Base-by-base conservation (phyloP, 164 flowering plant genomes). In the Aristolochia contorta region DNA sequence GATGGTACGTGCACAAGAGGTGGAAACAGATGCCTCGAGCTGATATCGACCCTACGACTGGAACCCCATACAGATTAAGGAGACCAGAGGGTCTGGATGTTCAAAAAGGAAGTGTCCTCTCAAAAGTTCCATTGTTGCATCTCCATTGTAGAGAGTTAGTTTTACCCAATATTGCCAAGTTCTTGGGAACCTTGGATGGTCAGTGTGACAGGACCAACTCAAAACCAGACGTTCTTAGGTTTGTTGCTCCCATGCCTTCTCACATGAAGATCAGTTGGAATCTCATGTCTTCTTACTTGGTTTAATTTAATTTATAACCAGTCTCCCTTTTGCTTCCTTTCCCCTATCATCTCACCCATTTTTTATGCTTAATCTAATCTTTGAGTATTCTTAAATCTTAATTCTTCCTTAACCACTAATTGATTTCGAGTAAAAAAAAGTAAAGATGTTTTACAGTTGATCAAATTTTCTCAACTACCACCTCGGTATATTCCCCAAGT, bases 251-350 rank as follows among this genome's bases (percentile, higher is more conserved):
- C 6, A 89, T 89, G 96, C 90, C 98, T 19, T 75, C 85, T 33
- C 96, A 87, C 71, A 92, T 92, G 96, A 87, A 80, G 75, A 92
- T 92, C 30, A 89, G 95, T 74, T 92, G 97, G 97, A 87, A 89
- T 71, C 80, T 92, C 33, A 92, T 89, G 98, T 87, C 98, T 30
- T 91, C 97, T 16, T 89, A 81, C 69, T 69, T 91, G 41, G 85
- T 88, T 18, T 88, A 64, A 63, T 51, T n/a, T n/a, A 33, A 23
- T 53, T 8, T 6, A 43, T 13, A 50, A 16, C 20, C 15, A 12
- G 6, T 1, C 20, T 3, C 30, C 47, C 46, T 2, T 20, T 16
- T 21, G 45, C 6, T 27, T 19, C 6, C 6, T 46, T 46, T 37
- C 7, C 43, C 43, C 7, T 32, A 32, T 37, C 43, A 37, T 7